A percentile compares a stretch with the other conserved stretches of the same genome.
Conservation (phyloP, 2,329 filamentous ascomycete species). For the Lachnellula occidentalis region DNA sequence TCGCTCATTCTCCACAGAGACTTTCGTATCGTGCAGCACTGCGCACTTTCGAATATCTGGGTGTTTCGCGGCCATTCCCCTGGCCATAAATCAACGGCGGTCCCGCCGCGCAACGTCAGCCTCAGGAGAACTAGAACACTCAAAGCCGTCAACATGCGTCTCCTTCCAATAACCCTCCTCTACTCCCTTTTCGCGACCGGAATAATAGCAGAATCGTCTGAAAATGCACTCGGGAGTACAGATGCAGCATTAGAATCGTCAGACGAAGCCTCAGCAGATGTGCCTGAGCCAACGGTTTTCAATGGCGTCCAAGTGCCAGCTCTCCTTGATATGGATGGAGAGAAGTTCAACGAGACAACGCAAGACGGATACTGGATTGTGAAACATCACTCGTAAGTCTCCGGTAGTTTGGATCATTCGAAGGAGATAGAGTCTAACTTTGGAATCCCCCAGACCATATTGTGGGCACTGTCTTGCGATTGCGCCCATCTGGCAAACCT, state of each 20-base stretch:
- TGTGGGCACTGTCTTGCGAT: conserved; percentile 40
- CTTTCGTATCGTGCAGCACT: too few relatives aligned
- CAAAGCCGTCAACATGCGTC: conserved; percentile 24
- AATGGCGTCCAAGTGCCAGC: conserved; percentile 47
- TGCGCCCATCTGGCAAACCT: conserved; percentile 81
- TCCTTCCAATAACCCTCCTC: conserved; percentile 25
- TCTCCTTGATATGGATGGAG: conserved; percentile 42
- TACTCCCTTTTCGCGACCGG: conserved; percentile 23
- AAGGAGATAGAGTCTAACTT: neutral
- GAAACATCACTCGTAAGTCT: conserved; percentile 31
- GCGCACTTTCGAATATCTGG: too few relatives aligned
- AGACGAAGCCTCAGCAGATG: conserved; percentile 26
- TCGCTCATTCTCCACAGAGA: too few relatives aligned
- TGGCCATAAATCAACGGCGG: conserved; percentile 13
- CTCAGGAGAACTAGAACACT: conserved; percentile 20
- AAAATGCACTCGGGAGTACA: conserved; percentile 8
- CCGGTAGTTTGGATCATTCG: neutral
- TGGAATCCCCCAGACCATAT: conserved; percentile 22
- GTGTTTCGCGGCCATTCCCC: too few relatives aligned
- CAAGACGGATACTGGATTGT: conserved; percentile 32
- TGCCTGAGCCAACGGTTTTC: conserved; percentile 37
- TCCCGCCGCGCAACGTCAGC: conserved; percentile 16
- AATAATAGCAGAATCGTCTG: conserved; percentile 18
- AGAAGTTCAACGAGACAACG: conserved; percentile 35
- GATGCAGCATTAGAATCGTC: conserved; percentile 17